Conservation (phyloP, 768 basidiomycete species). For the Gelatoporia subvermispora region DNA sequence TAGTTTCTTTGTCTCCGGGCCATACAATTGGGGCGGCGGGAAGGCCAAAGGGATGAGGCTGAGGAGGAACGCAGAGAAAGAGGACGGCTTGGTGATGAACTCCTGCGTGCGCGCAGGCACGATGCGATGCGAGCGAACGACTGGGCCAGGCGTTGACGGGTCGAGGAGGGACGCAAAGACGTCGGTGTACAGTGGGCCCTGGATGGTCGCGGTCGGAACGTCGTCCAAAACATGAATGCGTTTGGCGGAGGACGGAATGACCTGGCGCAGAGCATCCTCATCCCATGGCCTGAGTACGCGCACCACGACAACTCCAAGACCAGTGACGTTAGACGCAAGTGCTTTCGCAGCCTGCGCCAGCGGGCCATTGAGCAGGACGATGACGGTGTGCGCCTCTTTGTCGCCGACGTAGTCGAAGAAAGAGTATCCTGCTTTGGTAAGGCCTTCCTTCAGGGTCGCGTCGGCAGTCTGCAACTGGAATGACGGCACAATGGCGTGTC, state of each 20-base stretch:
- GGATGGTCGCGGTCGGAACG: slow-evolving; percentile 54
- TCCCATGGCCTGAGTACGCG: slow-evolving; percentile 85
- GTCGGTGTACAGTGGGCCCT: slow-evolving; percentile 67
- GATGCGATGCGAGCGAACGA: slow-evolving; percentile 53
- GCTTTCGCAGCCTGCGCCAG: slow-evolving; percentile 62
- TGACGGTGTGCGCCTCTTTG: slow-evolving; percentile 50
- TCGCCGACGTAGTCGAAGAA: slow-evolving; percentile 77
- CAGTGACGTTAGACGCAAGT: slow-evolving; percentile 36
- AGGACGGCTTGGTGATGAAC: slow-evolving; percentile 39
- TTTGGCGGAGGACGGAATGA: slow-evolving; percentile 55
- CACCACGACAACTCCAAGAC: slow-evolving; percentile 65
- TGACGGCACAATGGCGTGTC: slow-evolving; percentile 44
- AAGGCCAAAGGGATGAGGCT: slow-evolving; percentile 16
- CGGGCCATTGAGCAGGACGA: slow-evolving; percentile 75
- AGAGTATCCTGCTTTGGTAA: slow-evolving; percentile 59
- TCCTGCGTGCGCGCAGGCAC: slow-evolving; percentile 52
- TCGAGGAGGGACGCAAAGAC: slow-evolving; percentile 59
- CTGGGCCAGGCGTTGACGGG: slow-evolving; percentile 25
- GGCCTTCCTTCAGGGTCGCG: slow-evolving; percentile 38
- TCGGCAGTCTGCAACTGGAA: slow-evolving; percentile 27
- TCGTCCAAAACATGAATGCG: slow-evolving; percentile 76
- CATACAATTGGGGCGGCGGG: slow-evolving; percentile 23
- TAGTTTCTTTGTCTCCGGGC: slow-evolving; percentile 39
- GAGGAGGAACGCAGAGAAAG: slow-evolving; percentile 40
- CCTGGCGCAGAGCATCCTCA: slow-evolving; percentile 51